Evolutionary conservation across 2,329 filamentous ascomycete species (phyloP).

Genomic region (Aspergillus arachidicola): DNA sequence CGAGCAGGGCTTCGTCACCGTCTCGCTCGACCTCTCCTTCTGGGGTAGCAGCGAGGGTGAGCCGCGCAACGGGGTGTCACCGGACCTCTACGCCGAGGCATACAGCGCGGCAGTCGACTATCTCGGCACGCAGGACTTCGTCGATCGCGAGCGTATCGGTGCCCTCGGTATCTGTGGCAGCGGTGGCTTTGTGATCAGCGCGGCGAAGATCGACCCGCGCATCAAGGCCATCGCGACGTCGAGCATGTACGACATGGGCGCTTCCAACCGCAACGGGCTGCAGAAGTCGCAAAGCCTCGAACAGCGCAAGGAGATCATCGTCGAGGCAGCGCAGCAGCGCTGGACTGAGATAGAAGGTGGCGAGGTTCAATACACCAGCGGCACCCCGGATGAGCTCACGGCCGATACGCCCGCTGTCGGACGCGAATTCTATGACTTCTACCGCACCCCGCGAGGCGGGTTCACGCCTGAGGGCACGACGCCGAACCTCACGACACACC

Average conservation of each 20-base stretch:
- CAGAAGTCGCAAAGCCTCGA: constrained; percentile 14
- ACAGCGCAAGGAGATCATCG: constrained; percentile 18
- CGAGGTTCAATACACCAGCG: constrained; percentile 16
- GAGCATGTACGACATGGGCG: constrained; percentile 21
- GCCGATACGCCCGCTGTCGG: constrained; percentile 20
- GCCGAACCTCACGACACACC: constrained; percentile 32
- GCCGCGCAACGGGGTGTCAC: constrained; percentile 26
- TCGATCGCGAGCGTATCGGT: constrained; percentile 30
- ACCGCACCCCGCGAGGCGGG: constrained; percentile 33
- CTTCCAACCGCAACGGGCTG: constrained; percentile 14
- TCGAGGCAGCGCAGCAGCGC: constrained; percentile 21
- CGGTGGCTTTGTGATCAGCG: constrained; percentile 33
- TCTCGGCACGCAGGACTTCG: constrained; percentile 22
- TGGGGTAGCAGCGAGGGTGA: constrained; percentile 28
- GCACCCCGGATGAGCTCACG: constrained; percentile 26
- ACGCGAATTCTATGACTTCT: constrained; percentile 37
- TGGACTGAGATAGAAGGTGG: constrained; percentile 23
- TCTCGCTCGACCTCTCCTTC: constrained; percentile 28
- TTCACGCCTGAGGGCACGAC: constrained; percentile 25
- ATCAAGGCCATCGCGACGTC: constrained; percentile 21
- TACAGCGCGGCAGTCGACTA: constrained; percentile 31
- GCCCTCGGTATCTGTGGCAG: constrained; percentile 32
- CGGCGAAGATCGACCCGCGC: constrained; percentile 35
- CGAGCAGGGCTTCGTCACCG: constrained; percentile 26
- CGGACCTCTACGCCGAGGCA: constrained; percentile 28